phyloP scores from a whole-genome alignment of 2,329 filamentous ascomycete genomes.

The Huntiella omanensis region DNA sequence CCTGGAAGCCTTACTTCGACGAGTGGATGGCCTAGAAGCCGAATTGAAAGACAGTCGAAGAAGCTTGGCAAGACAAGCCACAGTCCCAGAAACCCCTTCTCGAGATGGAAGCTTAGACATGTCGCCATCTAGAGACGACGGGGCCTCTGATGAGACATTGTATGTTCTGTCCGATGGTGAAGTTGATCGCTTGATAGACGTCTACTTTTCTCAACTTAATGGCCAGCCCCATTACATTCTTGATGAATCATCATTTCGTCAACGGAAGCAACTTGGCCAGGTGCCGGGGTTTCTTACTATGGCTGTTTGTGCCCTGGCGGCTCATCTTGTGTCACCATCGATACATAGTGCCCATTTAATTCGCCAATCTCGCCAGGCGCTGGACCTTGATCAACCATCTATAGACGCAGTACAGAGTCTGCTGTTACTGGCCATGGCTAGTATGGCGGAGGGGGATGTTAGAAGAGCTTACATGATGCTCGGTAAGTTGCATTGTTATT shows the following conservation, averaged over 20 bases:
- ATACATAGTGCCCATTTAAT: slow-evolving; percentile 28
- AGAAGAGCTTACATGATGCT: slow-evolving; percentile 79
- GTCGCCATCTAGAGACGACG: background rate
- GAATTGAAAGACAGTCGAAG: slow-evolving; percentile 45
- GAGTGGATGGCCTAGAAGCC: slow-evolving; percentile 70
- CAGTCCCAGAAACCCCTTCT: slow-evolving; percentile 13
- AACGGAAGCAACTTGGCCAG: slow-evolving; percentile 50
- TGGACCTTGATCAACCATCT: slow-evolving; percentile 66
- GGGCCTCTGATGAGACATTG: background rate
- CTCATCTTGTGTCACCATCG: slow-evolving; percentile 28
- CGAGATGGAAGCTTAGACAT: slow-evolving; percentile 1
- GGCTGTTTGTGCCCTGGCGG: slow-evolving; percentile 42
- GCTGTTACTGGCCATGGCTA: slow-evolving; percentile 56
- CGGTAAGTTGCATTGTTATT: slow-evolving; percentile 29
- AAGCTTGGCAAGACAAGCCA: background rate
- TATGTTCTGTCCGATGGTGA: background rate
- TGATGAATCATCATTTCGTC: slow-evolving; percentile 56
- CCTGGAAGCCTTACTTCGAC: slow-evolving; percentile 63
- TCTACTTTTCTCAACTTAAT: slow-evolving; percentile 63
- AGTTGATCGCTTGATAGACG: slow-evolving; percentile 49
- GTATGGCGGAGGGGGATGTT: slow-evolving; percentile 57
- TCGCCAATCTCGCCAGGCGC: slow-evolving; percentile 43
- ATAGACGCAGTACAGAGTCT: slow-evolving; percentile 61
- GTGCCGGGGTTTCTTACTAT: slow-evolving; percentile 35
- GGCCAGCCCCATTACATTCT: slow-evolving; percentile 68